Evolutionary conservation across 495 filamentous ascomycete species (phyloP), one percentile per base, ranked within the genome.

Genomic region (Xylaria venustula): DNA sequence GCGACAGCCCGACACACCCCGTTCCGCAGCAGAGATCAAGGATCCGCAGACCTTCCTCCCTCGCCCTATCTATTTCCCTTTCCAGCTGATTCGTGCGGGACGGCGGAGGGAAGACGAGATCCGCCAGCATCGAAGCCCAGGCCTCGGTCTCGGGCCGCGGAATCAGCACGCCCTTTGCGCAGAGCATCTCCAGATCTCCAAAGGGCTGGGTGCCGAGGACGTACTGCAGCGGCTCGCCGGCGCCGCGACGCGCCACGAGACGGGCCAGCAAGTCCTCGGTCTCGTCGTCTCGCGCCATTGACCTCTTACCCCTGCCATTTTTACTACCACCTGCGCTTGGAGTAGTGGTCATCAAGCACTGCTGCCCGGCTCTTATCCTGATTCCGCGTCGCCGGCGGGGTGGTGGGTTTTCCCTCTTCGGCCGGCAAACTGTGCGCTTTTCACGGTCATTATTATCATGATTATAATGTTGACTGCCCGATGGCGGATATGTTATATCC

Each of bases 1-100:
- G 77, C 8, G 90, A 84, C 8, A 97, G 83, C 0, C 92, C 75
- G 61, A 98, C 96, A 72, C 94, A 98, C 26, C 94, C 94, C 17
- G 90, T 90, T 3, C 94, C 94, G 0, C 90, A 90, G 71, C 94
- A 98, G 25, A 97, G 74, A 72, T 98, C 94, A 1, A 97, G 68
- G 22, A 97, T 80, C 28, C 79, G 81, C 7, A 94, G 62, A 60
- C 45, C 36, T 51, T 37, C 22, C 36, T 17, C n/a, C 42, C 0
- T 17, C 7, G 8, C 17, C 6, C 61, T n/a, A n/a, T n/a, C n/a
- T n/a, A n/a, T n/a, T n/a, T 15, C 40, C 34, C 14, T 4, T 17
- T 49, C 14, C n/a, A 19, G 51, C 26, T 22, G 19, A 58, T 22
- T n/a, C n/a, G n/a, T n/a, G n/a, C n/a, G 62, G 2, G 19, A 30